Evolutionary conservation across 805 yeast species (phyloP).

Genomic region (Saturnispora sanitii): DNA sequence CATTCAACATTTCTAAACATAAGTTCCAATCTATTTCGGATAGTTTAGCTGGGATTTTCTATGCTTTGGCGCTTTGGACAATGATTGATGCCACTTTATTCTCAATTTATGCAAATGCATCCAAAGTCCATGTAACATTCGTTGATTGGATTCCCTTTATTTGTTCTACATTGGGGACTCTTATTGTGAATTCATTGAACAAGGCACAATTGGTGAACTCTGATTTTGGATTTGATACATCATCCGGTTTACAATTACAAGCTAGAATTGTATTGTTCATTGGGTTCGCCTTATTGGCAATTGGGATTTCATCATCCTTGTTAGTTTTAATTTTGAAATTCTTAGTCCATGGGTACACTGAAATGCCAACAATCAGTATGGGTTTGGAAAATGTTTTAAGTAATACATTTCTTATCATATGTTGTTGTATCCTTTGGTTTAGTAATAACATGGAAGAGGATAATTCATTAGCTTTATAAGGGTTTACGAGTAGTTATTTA

Average conservation of each 20-base stretch:
- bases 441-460: conserved; percentile 96
- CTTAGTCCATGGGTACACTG: conserved; percentile 58
- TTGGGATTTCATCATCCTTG: conserved; percentile 88
- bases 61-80: conserved; percentile 82
- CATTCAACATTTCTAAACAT: conserved; percentile 63
- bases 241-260: conserved; percentile 64
- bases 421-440: conserved; percentile 85
- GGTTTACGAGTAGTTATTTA: no score
- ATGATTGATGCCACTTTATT: conserved; percentile 83
- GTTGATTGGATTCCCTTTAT: conserved; percentile 94
- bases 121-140: conserved; percentile 77
- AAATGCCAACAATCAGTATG: conserved; percentile 88
- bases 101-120: conserved; percentile 76
- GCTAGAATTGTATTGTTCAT: conserved; percentile 83
- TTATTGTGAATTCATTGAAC: conserved; percentile 67
- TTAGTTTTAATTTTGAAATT: conserved; percentile 82
- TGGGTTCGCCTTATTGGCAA: conserved; percentile 88
- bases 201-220: conserved; percentile 37
- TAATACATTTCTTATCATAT: conserved; percentile 70
- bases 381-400: conserved; percentile 82
- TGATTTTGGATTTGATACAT: conserved; percentile 25
- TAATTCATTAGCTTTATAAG: conserved; percentile 63
- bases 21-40: conserved; percentile 58
- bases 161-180: conserved; percentile 82
- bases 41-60: conserved; percentile 65